Evolutionary conservation across 495 filamentous ascomycete species (phyloP), one percentile per base, ranked within the genome.

Genomic region (Talaromyces adpressus): DNA sequence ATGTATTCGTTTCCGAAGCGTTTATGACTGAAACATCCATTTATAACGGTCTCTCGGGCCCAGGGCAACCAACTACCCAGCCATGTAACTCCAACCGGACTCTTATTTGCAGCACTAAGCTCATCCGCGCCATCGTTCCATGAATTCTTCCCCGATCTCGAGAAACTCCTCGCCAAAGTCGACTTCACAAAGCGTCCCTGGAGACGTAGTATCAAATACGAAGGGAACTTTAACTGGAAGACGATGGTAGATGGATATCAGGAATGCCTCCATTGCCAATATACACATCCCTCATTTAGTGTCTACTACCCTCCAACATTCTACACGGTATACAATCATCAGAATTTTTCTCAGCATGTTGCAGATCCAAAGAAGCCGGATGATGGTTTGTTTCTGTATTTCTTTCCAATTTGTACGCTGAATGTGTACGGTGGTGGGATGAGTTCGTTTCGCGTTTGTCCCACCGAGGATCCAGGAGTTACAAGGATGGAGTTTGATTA

Each of bases 231-330:
- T 71, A 87, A 87, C 68, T 87, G 83, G 84, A 87, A 87, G 66
- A 85, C 84, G 0, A 87, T 87, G 84, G 82, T 87, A 16, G 84
- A 87, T 61, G 84, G 83, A 16, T 87, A 83, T 62, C 84, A 87
- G 68, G 84, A 87, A 70, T 87, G 84, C 64, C 73, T 87, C 14
- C 84, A 87, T 66, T 87, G 84, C 75, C 82, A 84, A 68, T 87
- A 87, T 69, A 85, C 84, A 0, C 84, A 87, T 62, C 84, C 84
- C 0, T 83, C 83, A 8, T 87, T 87, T 70, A 80, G 79, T 4
- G 71, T 83, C 53, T 81, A 74, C 68, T 87, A 87, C 41, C 84
- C 84, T 4, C 81, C 83, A 5, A 85, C 83, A 0, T 84, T 79
- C 70, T 85, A 85, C 69, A 71, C 76, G 9, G 82, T 87, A 11